Percentiles rank a stretch among this genome's conserved stretches.
phyloP scores from a whole-genome alignment of 139 green algal species.

The Penium margaritaceum region DNA sequence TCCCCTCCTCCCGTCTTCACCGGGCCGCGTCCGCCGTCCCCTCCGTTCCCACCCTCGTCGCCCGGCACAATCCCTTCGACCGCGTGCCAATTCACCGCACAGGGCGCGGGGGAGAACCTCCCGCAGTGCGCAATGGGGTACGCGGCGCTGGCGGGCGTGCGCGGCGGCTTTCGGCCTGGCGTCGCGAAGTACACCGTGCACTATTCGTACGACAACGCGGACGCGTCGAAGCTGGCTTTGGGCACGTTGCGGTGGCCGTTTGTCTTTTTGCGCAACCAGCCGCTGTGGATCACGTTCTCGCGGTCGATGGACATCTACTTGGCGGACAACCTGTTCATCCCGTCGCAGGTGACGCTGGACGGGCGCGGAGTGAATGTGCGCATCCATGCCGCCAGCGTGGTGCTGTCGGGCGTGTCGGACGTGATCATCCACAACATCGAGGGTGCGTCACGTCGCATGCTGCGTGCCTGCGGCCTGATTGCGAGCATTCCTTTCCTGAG shows the following conservation, averaged over 20 bases:
- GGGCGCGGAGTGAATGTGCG: neutral
- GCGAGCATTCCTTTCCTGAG: too few species aligned
- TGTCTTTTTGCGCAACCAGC: conserved; percentile 1
- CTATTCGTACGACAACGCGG: neutral
- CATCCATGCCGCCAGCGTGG: neutral
- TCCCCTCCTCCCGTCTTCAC: too few species aligned
- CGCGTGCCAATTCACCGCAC: too few species aligned
- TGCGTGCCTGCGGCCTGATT: too few species aligned
- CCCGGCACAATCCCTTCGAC: too few species aligned
- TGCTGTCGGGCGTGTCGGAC: neutral
- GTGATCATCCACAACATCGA: conserved; percentile 12
- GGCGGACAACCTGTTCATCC: neutral
- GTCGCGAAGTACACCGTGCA: conserved; percentile 3
- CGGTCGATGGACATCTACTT: neutral
- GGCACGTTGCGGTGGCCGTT: neutral
- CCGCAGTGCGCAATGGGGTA: conserved; percentile 6
- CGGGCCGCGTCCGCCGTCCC: too few species aligned
- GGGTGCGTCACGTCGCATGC: too few species aligned
- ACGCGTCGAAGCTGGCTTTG: neutral
- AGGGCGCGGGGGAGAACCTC: neutral
- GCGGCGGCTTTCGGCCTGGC: neutral
- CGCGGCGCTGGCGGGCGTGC: conserved; percentile 3
- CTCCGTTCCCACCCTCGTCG: too few species aligned
- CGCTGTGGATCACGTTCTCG: neutral
- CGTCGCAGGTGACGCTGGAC: neutral